Conservation (phyloP, 1,284 basidiomycete genomes). For the Xerocomus alliaceus region DNA sequence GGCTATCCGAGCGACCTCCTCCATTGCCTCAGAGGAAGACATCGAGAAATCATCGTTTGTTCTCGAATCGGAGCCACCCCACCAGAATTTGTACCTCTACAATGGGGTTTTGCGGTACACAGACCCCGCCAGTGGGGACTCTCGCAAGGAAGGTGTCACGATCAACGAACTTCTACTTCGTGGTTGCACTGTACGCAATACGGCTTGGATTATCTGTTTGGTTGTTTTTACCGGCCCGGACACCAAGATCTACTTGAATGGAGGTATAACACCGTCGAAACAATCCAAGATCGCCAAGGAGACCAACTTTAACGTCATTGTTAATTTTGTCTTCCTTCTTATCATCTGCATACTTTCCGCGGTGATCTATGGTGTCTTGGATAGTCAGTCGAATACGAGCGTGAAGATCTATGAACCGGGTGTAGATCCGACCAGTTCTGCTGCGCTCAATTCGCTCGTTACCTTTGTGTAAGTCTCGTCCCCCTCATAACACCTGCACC, state of each 20-base stretch:
- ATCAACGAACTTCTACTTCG: conserved; percentile 95
- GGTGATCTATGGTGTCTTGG: conserved; percentile 78
- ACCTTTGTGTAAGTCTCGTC: conserved; percentile 80
- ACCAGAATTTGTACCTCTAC: conserved; percentile 92
- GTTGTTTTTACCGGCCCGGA: conserved; percentile 95
- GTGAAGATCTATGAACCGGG: conserved; percentile 75
- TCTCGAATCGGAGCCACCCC: conserved; percentile 92
- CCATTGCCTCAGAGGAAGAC: conserved; percentile 88
- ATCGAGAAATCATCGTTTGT: conserved; percentile 86
- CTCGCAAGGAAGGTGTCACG: conserved; percentile 72
- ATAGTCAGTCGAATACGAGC: conserved; percentile 70
- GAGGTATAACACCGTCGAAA: conserved; percentile 90
- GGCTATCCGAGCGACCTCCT: conserved; percentile 78
- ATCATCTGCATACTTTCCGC: conserved; percentile 80
- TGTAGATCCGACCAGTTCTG: conserved; percentile 65
- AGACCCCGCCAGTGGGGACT: conserved; percentile 55
- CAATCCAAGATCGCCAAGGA: conserved; percentile 96
- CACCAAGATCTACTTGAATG: conserved; percentile 98
- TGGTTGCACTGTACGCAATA: conserved; percentile 93
- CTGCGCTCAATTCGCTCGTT: conserved; percentile 81
- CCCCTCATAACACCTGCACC: conserved; percentile 1
- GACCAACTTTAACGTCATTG: conserved; percentile 98
- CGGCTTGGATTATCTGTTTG: conserved; percentile 91
- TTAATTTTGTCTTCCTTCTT: conserved; percentile 88
- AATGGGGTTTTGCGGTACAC: conserved; percentile 85